phyloP scores from a whole-genome alignment of 768 basidiomycete genomes.

The Pulveroboletus ravenelii region DNA sequence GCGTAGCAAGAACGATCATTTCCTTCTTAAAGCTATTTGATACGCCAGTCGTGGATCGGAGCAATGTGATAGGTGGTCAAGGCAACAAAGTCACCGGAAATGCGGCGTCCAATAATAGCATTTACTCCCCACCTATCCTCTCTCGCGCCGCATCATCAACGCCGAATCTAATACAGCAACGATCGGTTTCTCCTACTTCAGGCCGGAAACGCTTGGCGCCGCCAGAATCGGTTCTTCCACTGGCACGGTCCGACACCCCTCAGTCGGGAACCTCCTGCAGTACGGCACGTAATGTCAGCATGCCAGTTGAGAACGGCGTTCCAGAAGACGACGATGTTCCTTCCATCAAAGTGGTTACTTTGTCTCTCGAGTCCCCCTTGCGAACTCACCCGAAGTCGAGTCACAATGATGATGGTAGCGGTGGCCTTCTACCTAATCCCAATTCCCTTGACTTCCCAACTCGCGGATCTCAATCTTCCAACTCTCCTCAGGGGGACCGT shows the following conservation, averaged over 20 bases:
- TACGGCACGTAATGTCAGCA: slow-evolving; percentile 29
- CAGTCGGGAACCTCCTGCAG: slow-evolving; percentile 38
- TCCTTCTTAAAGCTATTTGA: slow-evolving; percentile 63
- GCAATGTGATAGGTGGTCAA: slow-evolving; percentile 44
- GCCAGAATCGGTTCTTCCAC: slow-evolving; percentile 43
- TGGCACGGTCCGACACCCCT: slow-evolving; percentile 54
- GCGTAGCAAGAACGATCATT: slow-evolving; percentile 72
- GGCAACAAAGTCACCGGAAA: slow-evolving; percentile 26
- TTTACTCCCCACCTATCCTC: slow-evolving; percentile 25
- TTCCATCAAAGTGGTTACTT: slow-evolving; percentile 28
- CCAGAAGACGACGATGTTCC: slow-evolving; percentile 37
- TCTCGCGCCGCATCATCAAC: slow-evolving; percentile 55
- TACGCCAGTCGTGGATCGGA: slow-evolving; percentile 40
- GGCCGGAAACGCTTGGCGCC: slow-evolving; percentile 48
- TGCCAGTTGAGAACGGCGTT: slow-evolving; percentile 12
- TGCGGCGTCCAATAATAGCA: slow-evolving; percentile 33
- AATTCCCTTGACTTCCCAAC: slow-evolving; percentile 28
- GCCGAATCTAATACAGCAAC: slow-evolving; percentile 47
- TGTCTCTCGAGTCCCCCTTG: slow-evolving; percentile 50
- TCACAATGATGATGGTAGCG: slow-evolving; percentile 8
- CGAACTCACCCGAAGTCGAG: slow-evolving; percentile 35
- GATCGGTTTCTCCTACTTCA: slow-evolving; percentile 35
- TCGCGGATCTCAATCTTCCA: slow-evolving; percentile 35
- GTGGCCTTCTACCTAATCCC: slow-evolving; percentile 11
- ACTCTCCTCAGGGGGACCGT: slow-evolving; percentile 31